Evolutionary conservation across 345 rosid species (phyloP), one percentile per base, ranked within the genome.

Genomic region (Citrus hindsii): DNA sequence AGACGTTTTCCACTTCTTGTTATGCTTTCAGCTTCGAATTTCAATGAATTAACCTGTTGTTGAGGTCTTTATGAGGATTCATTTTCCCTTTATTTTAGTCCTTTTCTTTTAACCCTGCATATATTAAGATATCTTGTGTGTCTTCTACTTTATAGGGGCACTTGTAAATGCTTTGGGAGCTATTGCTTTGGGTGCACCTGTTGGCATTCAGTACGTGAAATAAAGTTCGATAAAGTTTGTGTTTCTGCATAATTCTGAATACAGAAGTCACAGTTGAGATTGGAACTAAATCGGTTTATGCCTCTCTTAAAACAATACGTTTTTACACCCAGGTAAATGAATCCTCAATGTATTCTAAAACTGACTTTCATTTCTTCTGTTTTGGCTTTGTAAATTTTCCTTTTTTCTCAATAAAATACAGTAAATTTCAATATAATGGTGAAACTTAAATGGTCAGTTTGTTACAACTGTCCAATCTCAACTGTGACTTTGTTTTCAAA

Each of bases 151-250:
- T 85, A 71, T 42, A 95, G 99, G 98, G 62, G 97, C 97, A 75
- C 53, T 91, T 10, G 12, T 88, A 35, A 92, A 90, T 87, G 92
- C 91, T 68, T 69, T 91, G 77, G 97, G 96, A 87, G 97, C 97
- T 38, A 73, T 94, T 82, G 89, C 87, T 71, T 84, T 96, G 87
- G 98, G 97, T 25, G 93, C 97, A 77, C 98, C 97, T 60, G 83
- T 93, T 68, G 94, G 96, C 74, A 67, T 83, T 64, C 87, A 87
- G 97, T 93, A 91, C 71, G 92, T 90, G 70, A 58, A 67, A 25
- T 69, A 70, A 46, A 77, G 72, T 69, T 65, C 24, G 32, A 67
- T 76, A 24, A 27, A 25, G 53, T 76, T 38, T 18, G 33, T 53
- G 24, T 73, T 80, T 14, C 78, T 16, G 30, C 32, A 28, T 82